Evolutionary conservation across 148 eudicot genomes (phyloP).

Genomic region (Amaranthus hypochondriacus): DNA sequence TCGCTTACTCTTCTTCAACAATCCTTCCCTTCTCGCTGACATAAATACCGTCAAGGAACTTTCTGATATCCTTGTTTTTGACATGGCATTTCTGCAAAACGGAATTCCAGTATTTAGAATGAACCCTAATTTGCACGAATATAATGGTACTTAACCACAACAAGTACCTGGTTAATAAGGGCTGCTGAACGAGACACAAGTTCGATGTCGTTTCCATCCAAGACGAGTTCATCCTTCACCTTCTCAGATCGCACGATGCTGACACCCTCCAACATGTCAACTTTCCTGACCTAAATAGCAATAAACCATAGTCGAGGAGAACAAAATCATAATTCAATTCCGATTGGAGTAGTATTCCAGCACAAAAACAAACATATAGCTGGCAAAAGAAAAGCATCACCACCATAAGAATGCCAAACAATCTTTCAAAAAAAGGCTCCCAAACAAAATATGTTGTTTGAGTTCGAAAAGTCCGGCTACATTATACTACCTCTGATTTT

Average conservation of each 20-base stretch:
- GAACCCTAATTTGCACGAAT: neutral
- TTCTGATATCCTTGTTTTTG: conserved; percentile 54
- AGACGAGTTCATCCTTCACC: conserved; percentile 60
- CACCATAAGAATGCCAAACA: too few species aligned
- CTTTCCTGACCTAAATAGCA: conserved; percentile 48
- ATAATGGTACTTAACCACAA: neutral
- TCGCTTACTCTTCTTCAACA: conserved; percentile 34
- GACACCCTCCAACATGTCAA: conserved; percentile 64
- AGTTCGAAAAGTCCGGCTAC: too few species aligned
- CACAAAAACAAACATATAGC: neutral
- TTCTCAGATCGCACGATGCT: conserved; percentile 49
- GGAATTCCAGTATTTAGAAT: neutral
- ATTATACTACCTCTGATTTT: too few species aligned
- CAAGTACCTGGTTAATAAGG: conserved; percentile 42
- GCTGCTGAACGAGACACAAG: conserved; percentile 63
- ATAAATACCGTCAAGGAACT: conserved; percentile 53
- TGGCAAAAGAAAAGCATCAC: neutral
- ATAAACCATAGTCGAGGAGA: neutral
- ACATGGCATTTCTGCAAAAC: conserved; percentile 50
- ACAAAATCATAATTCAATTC: neutral
- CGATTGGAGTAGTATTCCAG: neutral
- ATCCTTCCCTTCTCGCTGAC: conserved; percentile 51
- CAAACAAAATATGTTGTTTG: too few species aligned
- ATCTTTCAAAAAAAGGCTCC: too few species aligned
- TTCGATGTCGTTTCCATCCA: conserved; percentile 64